A percentile compares a stretch with the other conserved stretches of the same genome.
Evolutionary conservation across 176 grass and related monocot genomes (phyloP).

Genomic region (sorghum (Sorghum bicolor)): Sorghum_bicolor_NCBIv3 NC_012878.2:3922001-3922500

Average conservation of each 20-base stretch:
- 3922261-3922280: constrained; percentile 98
- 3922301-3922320: constrained; percentile 28
- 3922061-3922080: not conserved
- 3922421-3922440: not conserved
- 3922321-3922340: constrained; percentile 35
- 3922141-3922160: not conserved
- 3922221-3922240: constrained; percentile 92
- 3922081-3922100: not conserved
- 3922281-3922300: not conserved
- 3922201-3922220: constrained; percentile 94
- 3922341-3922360: constrained; percentile 44
- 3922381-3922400: constrained; percentile 27
- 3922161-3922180: not conserved
- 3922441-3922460: constrained; percentile 23
- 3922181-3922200: constrained; percentile 67
- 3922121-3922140: constrained; percentile 6
- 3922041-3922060: not conserved
- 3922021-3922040: not conserved
- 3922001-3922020: not conserved
- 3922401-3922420: constrained; percentile 12
- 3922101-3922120: not conserved
- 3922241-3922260: constrained; percentile 84
- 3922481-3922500: not conserved
- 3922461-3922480: not conserved
- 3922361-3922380: constrained; percentile 43